These are phyloP conservation scores for Termitomyces sp. DNA, from an alignment of 768 basidiomycete species.

Conservation along the genomic window DNA sequence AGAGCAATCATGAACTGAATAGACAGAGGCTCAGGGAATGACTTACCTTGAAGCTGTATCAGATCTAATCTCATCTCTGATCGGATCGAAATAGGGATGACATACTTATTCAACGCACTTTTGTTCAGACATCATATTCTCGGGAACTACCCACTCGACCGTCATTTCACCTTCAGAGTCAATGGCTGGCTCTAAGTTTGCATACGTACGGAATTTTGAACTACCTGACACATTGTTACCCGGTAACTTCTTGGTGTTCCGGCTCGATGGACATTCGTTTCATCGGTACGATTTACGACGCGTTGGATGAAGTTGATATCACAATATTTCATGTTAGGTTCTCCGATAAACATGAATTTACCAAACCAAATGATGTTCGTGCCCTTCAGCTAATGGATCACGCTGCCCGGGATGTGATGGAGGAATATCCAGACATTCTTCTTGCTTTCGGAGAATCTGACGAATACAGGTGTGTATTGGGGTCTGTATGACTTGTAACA, in stretches of 20 bases:
- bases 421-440: conserved; percentile 75
- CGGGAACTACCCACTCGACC: no score
- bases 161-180: not conserved
- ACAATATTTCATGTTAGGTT: conserved; percentile 45
- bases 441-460: conserved; percentile 96
- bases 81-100: not conserved
- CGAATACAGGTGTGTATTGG: conserved; percentile 73
- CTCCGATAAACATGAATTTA: conserved; percentile 74
- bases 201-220: conserved; percentile 88
- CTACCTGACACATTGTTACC: conserved; percentile 83
- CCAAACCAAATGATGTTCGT: conserved; percentile 87
- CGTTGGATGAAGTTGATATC: not conserved
- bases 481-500: not conserved
- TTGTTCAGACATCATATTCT: not conserved
- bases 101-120: not conserved
- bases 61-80: not conserved
- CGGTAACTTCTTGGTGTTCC: conserved; percentile 75
- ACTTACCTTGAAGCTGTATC: not conserved
- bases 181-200: conserved; percentile 93
- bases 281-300: conserved; percentile 54
- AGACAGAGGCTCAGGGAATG: not conserved
- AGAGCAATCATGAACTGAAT: not conserved
- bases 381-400: conserved; percentile 91
- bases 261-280: conserved; percentile 91
- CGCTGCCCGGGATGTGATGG: conserved; percentile 78